Percentiles rank a stretch among this genome's conserved stretches.
Conservation (phyloP, 176 grass and related monocot genomes). For the Oryza meridionalis region DNA sequence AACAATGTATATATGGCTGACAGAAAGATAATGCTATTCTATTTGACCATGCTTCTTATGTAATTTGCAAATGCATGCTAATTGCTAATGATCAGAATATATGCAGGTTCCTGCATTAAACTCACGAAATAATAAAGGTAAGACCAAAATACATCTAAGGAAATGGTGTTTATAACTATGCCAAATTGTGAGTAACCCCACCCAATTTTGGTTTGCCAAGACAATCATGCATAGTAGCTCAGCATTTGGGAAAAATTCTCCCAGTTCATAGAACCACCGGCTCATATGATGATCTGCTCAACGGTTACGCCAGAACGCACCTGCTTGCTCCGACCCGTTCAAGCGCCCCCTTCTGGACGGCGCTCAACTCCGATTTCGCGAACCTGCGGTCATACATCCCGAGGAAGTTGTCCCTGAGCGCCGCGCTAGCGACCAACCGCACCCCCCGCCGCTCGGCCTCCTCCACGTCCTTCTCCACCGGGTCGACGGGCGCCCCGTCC, state of each 20-base stretch:
- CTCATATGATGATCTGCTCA: slow-evolving; percentile 17
- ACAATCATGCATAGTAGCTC: neutral
- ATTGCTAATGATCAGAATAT: slow-evolving; percentile 7
- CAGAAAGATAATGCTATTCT: neutral
- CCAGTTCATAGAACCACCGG: slow-evolving; percentile 6
- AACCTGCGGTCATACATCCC: slow-evolving; percentile 83
- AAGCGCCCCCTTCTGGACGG: slow-evolving; percentile 57
- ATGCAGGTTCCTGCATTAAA: slow-evolving; percentile 2
- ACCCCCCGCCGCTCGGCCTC: slow-evolving; percentile 60
- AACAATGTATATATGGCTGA: slow-evolving; percentile 9
- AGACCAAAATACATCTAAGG: neutral
- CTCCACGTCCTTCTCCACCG: slow-evolving; percentile 51
- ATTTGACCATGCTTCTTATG: slow-evolving; percentile 26
- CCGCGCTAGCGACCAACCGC: slow-evolving; percentile 60
- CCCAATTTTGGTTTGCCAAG: neutral
- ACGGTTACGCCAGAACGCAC: slow-evolving; percentile 41
- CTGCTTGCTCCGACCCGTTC: slow-evolving; percentile 78
- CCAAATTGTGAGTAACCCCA: neutral
- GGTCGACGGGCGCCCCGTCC: slow-evolving; percentile 59
- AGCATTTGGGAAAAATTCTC: neutral
- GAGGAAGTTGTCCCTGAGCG: slow-evolving; percentile 76
- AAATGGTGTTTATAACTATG: neutral
- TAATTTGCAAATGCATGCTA: neutral
- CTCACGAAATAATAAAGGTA: neutral
- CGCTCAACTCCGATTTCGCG: slow-evolving; percentile 61